Evolutionary conservation across 441 rosid genomes (phyloP).

Genomic region (Euphorbia corollata): DNA sequence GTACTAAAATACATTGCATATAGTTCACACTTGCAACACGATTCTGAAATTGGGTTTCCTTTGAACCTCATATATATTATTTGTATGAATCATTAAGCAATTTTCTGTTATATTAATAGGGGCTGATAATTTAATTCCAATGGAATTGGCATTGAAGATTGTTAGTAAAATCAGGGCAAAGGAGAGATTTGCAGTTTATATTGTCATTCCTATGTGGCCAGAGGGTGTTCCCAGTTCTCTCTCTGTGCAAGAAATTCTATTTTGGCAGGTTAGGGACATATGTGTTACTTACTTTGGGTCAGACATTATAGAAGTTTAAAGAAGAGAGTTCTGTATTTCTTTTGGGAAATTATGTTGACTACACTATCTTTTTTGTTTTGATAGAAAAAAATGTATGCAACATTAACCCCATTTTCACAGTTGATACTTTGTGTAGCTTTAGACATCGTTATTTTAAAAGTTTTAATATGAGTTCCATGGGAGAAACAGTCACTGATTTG

Average conservation of each 20-base stretch:
- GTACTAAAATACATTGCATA: neutral
- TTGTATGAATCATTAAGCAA: neutral
- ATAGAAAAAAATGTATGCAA: neutral
- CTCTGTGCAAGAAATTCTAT: slow-evolving; percentile 70
- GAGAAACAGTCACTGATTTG: neutral
- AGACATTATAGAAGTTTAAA: neutral
- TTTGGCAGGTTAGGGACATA: slow-evolving; percentile 58
- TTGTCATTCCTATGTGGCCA: slow-evolving; percentile 87
- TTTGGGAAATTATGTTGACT: neutral
- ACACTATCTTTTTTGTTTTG: neutral
- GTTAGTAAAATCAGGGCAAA: slow-evolving; percentile 60
- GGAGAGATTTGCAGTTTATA: slow-evolving; percentile 67
- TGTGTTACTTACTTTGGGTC: neutral
- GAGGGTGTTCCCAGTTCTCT: slow-evolving; percentile 72
- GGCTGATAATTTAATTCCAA: slow-evolving; percentile 81
- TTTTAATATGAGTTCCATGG: neutral
- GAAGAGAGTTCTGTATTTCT: slow-evolving; percentile 1
- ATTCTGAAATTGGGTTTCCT: neutral
- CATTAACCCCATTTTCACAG: neutral
- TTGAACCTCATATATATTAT: neutral
- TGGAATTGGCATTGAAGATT: slow-evolving; percentile 78
- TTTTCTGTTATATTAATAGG: slow-evolving; percentile 34
- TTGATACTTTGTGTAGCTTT: neutral
- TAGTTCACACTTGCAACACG: neutral
- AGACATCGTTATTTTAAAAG: neutral